phyloP scores from a whole-genome alignment of 371 early-diverging fungal genomes.

The Nematocida displodere region DNA sequence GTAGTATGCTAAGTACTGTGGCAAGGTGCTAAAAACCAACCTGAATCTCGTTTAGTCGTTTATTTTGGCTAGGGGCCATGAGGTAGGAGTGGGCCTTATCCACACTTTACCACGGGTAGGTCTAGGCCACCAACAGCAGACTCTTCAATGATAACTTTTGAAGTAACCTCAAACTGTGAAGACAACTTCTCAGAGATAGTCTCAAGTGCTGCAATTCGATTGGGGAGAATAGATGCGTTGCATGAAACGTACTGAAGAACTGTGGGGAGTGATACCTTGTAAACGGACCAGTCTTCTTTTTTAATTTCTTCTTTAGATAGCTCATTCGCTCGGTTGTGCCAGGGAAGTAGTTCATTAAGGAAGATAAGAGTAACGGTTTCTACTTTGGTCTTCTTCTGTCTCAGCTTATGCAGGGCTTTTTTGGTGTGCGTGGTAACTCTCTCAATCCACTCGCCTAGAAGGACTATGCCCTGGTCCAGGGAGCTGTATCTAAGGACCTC shows the following conservation, averaged over 20 bases:
- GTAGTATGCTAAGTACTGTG: too few species aligned
- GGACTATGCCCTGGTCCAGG: background rate
- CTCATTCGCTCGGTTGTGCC: constrained; percentile 26
- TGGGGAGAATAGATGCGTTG: constrained; percentile 25
- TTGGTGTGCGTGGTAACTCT: constrained; percentile 17
- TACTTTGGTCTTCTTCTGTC: constrained; percentile 14
- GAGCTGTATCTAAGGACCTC: background rate
- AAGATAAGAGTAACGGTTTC: background rate
- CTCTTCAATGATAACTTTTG: background rate
- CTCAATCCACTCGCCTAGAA: constrained; percentile 44
- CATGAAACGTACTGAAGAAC: constrained; percentile 30
- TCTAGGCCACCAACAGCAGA: constrained; percentile 15
- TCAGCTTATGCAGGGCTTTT: constrained; percentile 9
- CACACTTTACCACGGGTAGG: constrained; percentile 22
- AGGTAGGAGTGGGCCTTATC: too few species aligned
- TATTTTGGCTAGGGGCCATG: too few species aligned
- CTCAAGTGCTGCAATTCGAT: background rate
- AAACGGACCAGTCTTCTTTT: constrained; percentile 11
- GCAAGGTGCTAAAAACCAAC: too few species aligned
- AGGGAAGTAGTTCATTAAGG: constrained; percentile 23
- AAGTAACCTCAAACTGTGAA: background rate
- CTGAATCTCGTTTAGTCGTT: too few species aligned
- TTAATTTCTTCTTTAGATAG: constrained; percentile 29
- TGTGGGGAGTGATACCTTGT: constrained; percentile 7
- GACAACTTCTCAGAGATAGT: background rate